Base-by-base conservation (phyloP, 73 alveolate species). In the Blepharisma stoltei region DNA sequence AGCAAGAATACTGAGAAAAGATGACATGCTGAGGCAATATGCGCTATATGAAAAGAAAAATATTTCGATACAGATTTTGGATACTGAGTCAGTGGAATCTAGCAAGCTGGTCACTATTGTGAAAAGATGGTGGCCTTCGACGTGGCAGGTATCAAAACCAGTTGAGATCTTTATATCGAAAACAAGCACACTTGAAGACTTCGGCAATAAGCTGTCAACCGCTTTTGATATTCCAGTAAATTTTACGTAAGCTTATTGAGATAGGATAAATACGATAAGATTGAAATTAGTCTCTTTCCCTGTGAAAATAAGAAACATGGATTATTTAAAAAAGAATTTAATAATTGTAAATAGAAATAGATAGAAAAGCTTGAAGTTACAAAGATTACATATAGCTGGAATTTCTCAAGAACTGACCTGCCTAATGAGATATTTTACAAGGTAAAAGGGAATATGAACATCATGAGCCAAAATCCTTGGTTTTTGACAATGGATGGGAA, bases 71-170 rank as follows among this genome's bases (percentile, higher is more conserved):
- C 27, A 52, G 23, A 11, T 52, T 52, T 20, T 52, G n/a, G 66
- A 52, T 52, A 52, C 41, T 32, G 41, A 32, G 41, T 32, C 41
- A 32, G 41, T 32, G 41, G 41, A 32, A 32, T 32, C 73, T 0
- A 60, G 18, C 23, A 8, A 14, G 14, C 14, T 60, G 45, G 23
- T 60, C 5, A 9, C 23, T 18, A 25, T 18, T n/a, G 73, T 14
- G 48, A 60, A 25, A 25, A 60, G 73, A 25, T 60, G 73, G 73
- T 14, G 14, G 18, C 73, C 73, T 20, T 20, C 49, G 14, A 60
- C 73, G 2, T 60, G 46, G 38, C 46, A 60, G 5, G 23, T 60
- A 8, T 60, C 73, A 14, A 38, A 60, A 60, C 73, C 73, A 14
- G 5, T 14, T 14, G 73, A 60, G 5, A 14, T 60, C 23, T 60